Base-by-base conservation (phyloP, 1,284 basidiomycete species). In the Ganoderma leucocontextum region DNA sequence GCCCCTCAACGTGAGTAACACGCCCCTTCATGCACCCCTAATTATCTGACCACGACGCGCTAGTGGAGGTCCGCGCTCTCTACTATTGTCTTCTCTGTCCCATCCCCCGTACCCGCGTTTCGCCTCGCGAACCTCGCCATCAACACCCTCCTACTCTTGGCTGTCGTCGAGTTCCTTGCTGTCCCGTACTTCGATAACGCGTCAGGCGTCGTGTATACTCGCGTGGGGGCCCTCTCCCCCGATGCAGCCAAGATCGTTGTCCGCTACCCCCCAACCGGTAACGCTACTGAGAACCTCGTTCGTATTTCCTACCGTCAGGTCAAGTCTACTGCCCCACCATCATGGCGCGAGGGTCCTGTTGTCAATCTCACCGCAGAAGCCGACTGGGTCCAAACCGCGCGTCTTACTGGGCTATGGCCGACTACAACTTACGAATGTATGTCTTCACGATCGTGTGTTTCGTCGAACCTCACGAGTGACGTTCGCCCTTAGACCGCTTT, bases 371-470 rank as follows among this genome's bases (percentile, higher is more conserved):
- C 77, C 0, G 77, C 81, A 41, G 83, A 85, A 13, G 77, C 79
- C 25, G 93, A 95, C 76, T 95, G 91, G 91, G 87, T 89, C 2
- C 83, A 82, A 53, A 89, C 89, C 0, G 86, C 85, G 13, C 83
- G 80, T 62, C 74, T 95, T 47, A 74, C 79, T 25, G 85, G 87
- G 25, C 84, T 95, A 2, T 93, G 89, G 89, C 91, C 93, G 0
- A 85, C 83, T 61, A 93, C 91, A 2, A 78, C 81, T 10, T 95
- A 95, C 75, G 90, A 95, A 82, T 94, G 91, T 92, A 68, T 75
- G 84, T 80, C 25, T 4, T 33, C 60, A 13, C 47, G 9, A 15
- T n/a, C 44, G 47, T n/a, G 22, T 25, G n/a, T 38, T 19, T 49
- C n/a, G 10, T 9, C n/a, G 22, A 38, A 62, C 8, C 35, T 62